phyloP scores from a whole-genome alignment of 2,329 filamentous ascomycete genomes.

The Cordyceps farinosa region DNA sequence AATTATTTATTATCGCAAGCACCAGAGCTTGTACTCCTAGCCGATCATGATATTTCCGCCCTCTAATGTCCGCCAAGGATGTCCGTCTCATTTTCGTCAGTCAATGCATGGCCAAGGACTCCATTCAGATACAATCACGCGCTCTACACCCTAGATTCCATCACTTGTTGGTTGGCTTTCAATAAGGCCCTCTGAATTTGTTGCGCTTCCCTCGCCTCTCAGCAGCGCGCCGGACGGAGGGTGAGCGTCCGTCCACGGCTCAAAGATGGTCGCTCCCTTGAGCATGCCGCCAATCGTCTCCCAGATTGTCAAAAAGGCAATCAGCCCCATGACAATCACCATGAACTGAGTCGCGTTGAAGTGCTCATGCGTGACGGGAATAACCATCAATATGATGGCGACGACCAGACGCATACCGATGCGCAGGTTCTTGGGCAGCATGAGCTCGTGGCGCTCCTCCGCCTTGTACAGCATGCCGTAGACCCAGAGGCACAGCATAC shows the following conservation, averaged over 20 bases:
- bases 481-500: constrained; percentile 42
- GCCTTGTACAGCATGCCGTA: constrained; percentile 41
- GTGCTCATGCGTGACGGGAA: constrained; percentile 35
- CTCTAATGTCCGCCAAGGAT: not conserved
- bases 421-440: constrained; percentile 34
- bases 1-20: constrained; percentile 3
- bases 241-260: constrained; percentile 31
- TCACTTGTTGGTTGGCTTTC: not conserved
- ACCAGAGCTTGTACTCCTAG: not conserved
- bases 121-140: no score
- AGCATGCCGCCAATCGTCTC: constrained; percentile 39
- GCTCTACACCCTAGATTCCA: not conserved
- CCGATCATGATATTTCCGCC: not conserved
- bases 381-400: constrained; percentile 31
- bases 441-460: constrained; percentile 33
- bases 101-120: not conserved
- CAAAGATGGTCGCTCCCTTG: constrained; percentile 30
- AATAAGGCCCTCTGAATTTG: constrained; percentile 19
- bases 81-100: not conserved
- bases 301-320: constrained; percentile 41
- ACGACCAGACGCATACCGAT: constrained; percentile 34
- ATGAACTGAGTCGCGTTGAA: constrained; percentile 34
- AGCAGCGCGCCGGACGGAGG: constrained; percentile 23
- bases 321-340: constrained; percentile 40
- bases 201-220: constrained; percentile 18